Percentiles rank a stretch among this genome's conserved stretches.
Conservation (phyloP, 768 basidiomycete species). For the Nidularia sp. region DNA sequence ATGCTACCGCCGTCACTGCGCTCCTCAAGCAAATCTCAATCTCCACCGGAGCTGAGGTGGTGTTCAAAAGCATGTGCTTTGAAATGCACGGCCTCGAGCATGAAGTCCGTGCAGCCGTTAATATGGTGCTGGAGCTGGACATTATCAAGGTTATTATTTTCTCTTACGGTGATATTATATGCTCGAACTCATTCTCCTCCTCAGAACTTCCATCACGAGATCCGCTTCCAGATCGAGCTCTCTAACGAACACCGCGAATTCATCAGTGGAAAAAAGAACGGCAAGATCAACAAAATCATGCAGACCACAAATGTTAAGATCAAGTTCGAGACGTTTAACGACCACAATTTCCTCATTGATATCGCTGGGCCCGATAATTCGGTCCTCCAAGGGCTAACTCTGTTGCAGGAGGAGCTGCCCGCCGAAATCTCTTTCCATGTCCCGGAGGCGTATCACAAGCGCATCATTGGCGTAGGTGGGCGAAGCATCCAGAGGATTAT, state of each 20-base stretch:
- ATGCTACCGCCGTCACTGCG: slow-evolving; percentile 76
- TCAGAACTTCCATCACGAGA: slow-evolving; percentile 93
- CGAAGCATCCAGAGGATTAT: slow-evolving; percentile 98
- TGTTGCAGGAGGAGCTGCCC: slow-evolving; percentile 96
- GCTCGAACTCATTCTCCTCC: too few species aligned
- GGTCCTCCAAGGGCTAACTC: slow-evolving; percentile 80
- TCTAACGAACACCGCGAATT: slow-evolving; percentile 98
- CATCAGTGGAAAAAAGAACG: slow-evolving; percentile 98
- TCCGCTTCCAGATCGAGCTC: slow-evolving; percentile 96
- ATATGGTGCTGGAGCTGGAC: slow-evolving; percentile 86
- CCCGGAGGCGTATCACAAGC: slow-evolving; percentile 96
- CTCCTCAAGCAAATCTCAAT: slow-evolving; percentile 85
- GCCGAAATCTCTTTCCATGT: slow-evolving; percentile 99
- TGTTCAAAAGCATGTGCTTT: slow-evolving; percentile 97
- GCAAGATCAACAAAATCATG: slow-evolving; percentile 99
- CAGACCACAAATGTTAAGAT: slow-evolving; percentile 96
- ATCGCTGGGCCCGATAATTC: slow-evolving; percentile 82
- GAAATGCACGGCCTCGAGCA: slow-evolving; percentile 94
- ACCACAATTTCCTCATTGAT: slow-evolving; percentile 93
- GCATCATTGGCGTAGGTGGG: slow-evolving; percentile 97
- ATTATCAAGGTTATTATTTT: slow-evolving; percentile 70
- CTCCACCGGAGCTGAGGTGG: slow-evolving; percentile 86
- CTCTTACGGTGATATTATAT: slow-evolving; percentile 6
- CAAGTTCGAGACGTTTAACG: slow-evolving; percentile 98
- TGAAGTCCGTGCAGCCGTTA: slow-evolving; percentile 83